Evolutionary conservation across 805 yeast genomes (phyloP).

Genomic region (Ogataea trehalophila): DNA sequence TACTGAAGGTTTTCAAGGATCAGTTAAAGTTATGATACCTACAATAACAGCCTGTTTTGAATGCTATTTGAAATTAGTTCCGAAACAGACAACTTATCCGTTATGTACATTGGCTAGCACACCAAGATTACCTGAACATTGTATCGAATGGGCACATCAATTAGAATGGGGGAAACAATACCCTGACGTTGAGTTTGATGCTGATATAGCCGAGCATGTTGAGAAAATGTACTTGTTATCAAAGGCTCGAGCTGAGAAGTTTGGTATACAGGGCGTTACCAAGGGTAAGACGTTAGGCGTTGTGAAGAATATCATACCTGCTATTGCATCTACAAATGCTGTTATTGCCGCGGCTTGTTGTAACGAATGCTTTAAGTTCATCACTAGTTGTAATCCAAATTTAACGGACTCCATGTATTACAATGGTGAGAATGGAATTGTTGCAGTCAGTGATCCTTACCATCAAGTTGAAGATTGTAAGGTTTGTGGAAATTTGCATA

Average conservation of each 20-base stretch:
- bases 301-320: constrained; percentile 87
- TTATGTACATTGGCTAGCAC: constrained; percentile 92
- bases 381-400: constrained; percentile 63
- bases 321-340: constrained; percentile 92
- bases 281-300: constrained; percentile 74
- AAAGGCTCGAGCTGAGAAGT: constrained; percentile 60
- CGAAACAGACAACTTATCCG: constrained; percentile 66
- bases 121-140: constrained; percentile 92
- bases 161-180: constrained; percentile 63
- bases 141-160: constrained; percentile 84
- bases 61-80: constrained; percentile 75
- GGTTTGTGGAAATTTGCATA: constrained; percentile 56
- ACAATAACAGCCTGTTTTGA: constrained; percentile 87
- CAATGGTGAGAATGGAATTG: constrained; percentile 76
- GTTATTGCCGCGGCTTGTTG: constrained; percentile 86
- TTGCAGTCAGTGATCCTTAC: constrained; percentile 66
- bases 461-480: constrained; percentile 60
- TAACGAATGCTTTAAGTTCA: constrained; percentile 76
- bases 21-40: constrained; percentile 82
- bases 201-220: constrained; percentile 50
- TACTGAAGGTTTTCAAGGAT: constrained; percentile 92
- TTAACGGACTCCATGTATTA: constrained; percentile 81
- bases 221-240: constrained; percentile 67
- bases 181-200: constrained; percentile 49
- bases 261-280: constrained; percentile 71